Conservation (phyloP, 2,329 filamentous ascomycete species). For the Allantophomopsis lycopodina region DNA sequence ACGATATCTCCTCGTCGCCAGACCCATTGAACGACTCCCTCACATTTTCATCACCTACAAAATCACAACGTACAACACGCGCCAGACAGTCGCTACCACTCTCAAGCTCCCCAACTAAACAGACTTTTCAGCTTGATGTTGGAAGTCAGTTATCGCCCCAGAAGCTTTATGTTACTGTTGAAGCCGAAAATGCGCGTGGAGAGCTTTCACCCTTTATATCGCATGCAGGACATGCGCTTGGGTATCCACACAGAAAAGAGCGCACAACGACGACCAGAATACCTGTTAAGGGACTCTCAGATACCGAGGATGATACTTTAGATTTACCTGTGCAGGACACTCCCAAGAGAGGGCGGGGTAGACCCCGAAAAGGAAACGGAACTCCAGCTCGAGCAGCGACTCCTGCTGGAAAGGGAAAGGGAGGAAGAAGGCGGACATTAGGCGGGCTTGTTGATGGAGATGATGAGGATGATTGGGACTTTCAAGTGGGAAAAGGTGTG, state of each 20-base stretch:
- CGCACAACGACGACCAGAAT: conserved; percentile 17
- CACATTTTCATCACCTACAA: conserved; percentile 12
- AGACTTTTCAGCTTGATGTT: conserved; percentile 19
- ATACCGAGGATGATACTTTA: conserved; percentile 12
- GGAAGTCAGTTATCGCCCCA: conserved; percentile 18
- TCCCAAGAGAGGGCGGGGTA: conserved; percentile 24
- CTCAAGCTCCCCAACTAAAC: conserved; percentile 17
- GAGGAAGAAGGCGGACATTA: conserved; percentile 12
- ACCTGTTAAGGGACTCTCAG: conserved; percentile 17
- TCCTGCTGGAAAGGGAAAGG: conserved; percentile 8
- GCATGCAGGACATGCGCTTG: too few relatives aligned
- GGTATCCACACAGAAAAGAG: conserved; percentile 7
- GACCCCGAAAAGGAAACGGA: conserved; percentile 25
- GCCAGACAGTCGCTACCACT: conserved; percentile 10
- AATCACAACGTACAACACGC: conserved; percentile 5
- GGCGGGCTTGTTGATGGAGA: conserved; percentile 11
- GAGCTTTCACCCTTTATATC: conserved; percentile 3
- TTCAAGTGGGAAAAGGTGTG: conserved; percentile 9
- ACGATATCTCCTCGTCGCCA: conserved; percentile 16
- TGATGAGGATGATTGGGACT: conserved; percentile 11
- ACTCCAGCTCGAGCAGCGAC: conserved; percentile 18
- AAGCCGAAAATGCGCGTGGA: conserved; percentile 15
- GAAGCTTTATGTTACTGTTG: conserved; percentile 19
- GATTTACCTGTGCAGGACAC: conserved; percentile 14
- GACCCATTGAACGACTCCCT: conserved; percentile 18